These are phyloP conservation scores for Beauveria varroae DNA, from an alignment of 2,329 filamentous ascomycete species.

Conservation along the genomic window DNA sequence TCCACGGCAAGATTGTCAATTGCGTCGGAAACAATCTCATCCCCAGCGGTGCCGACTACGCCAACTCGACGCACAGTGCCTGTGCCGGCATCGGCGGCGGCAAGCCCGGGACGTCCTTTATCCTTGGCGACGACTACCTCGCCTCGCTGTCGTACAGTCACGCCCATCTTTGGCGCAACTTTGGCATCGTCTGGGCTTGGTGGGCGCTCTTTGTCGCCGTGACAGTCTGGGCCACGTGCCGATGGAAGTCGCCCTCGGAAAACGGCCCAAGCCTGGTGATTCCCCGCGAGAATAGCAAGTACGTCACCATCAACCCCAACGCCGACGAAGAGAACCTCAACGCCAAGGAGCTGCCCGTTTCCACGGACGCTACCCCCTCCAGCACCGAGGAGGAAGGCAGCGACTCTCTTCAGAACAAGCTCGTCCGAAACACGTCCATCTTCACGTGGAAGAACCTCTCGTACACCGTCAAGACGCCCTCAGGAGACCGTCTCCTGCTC, in stretches of 20 bases:
- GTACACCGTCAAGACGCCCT: slow-evolving; percentile 58
- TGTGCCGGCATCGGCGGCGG: slow-evolving; percentile 55
- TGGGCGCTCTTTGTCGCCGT: slow-evolving; percentile 52
- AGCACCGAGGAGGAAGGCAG: slow-evolving; percentile 23
- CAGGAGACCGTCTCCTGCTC: slow-evolving; percentile 59
- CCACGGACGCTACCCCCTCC: slow-evolving; percentile 19
- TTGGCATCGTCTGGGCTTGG: slow-evolving; percentile 56
- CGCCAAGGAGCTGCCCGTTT: slow-evolving; percentile 14
- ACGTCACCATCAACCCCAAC: slow-evolving; percentile 13
- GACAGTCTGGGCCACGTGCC: slow-evolving; percentile 49
- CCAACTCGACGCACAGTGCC: slow-evolving; percentile 34
- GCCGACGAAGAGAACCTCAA: slow-evolving; percentile 43
- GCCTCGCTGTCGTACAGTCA: slow-evolving; percentile 45
- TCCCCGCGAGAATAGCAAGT: slow-evolving; percentile 45
- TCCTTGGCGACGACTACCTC: slow-evolving; percentile 54
- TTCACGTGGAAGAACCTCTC: slow-evolving; percentile 70
- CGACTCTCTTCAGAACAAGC: slow-evolving; percentile 20
- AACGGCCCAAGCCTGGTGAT: slow-evolving; percentile 50
- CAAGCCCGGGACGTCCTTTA: slow-evolving; percentile 34
- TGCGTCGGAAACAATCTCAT: slow-evolving; percentile 44
- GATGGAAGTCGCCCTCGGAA: slow-evolving; percentile 48
- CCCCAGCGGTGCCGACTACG: slow-evolving; percentile 42
- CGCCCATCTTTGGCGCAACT: slow-evolving; percentile 50
- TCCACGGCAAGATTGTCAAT: slow-evolving; percentile 47
- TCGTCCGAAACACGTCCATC: slow-evolving; percentile 56